These are phyloP conservation scores for Scutellaria barbata DNA, from an alignment of 257 asterid species.

Conservation along the genomic window DNA sequence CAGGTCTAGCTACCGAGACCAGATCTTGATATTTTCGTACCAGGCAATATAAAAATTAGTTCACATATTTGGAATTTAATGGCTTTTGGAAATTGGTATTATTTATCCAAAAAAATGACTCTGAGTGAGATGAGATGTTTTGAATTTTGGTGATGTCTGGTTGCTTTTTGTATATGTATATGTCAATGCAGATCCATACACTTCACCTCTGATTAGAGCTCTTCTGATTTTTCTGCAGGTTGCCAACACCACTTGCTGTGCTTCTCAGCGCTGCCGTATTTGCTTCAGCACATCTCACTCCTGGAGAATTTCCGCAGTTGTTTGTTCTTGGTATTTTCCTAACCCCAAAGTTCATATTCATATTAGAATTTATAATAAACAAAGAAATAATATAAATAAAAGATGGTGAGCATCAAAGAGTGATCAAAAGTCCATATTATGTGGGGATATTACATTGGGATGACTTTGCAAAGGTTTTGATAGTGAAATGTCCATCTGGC, in stretches of 20 bases:
- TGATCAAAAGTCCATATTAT: not conserved
- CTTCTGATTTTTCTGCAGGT: slow-evolving; percentile 57
- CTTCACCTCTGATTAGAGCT: slow-evolving; percentile 31
- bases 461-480: not conserved
- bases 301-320: slow-evolving; percentile 91
- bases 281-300: slow-evolving; percentile 92
- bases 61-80: not conserved
- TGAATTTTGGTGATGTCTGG: not conserved
- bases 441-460: not conserved
- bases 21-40: slow-evolving; percentile 1
- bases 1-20: not conserved
- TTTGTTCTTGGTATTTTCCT: slow-evolving; percentile 78
- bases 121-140: not conserved
- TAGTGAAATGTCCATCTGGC: not conserved
- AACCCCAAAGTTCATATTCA: slow-evolving; percentile 6
- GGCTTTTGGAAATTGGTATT: not conserved
- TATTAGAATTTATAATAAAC: not conserved
- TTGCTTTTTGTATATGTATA: not conserved
- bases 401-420: slow-evolving; percentile 9
- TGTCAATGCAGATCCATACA: not conserved
- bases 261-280: slow-evolving; percentile 84
- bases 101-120: not conserved
- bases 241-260: slow-evolving; percentile 89
- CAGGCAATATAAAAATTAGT: not conserved
- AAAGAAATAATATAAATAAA: not conserved